These are phyloP conservation scores for Closterium sp. DNA, from an alignment of 139 green algal genomes.

Conservation along the genomic window DNA sequence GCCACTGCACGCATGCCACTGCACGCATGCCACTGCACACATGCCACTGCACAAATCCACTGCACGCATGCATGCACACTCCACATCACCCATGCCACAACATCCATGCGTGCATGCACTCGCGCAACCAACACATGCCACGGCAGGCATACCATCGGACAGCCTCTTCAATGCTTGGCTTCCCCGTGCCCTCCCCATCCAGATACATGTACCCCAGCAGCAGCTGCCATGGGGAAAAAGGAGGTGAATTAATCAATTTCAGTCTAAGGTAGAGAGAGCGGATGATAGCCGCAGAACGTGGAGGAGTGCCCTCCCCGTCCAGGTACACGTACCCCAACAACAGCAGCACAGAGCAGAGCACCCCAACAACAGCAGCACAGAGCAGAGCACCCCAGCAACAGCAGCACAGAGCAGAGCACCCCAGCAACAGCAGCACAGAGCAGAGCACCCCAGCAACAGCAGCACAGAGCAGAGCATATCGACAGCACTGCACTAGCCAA, in stretches of 20 bases:
- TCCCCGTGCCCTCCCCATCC: constrained; percentile 34
- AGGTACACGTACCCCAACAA: neutral
- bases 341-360: neutral
- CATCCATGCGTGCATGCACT: too few relatives aligned
- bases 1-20: neutral
- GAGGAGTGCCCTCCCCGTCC: too few relatives aligned
- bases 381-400: neutral
- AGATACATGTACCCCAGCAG: constrained; percentile 48
- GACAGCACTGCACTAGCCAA: neutral
- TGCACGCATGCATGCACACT: neutral
- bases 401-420: neutral
- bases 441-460: neutral
- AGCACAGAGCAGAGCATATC: neutral
- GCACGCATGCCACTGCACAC: neutral
- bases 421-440: neutral
- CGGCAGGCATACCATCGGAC: constrained; percentile 36
- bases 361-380: neutral
- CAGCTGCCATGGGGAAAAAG: constrained; percentile 21
- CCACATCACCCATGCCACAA: neutral
- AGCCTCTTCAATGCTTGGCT: constrained; percentile 29
- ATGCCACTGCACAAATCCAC: neutral
- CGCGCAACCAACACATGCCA: too few relatives aligned
- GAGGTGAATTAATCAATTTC: neutral
- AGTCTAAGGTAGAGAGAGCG: too few relatives aligned
- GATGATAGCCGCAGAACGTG: too few relatives aligned